Percentiles rank a stretch among this genome's conserved stretches.
Evolutionary conservation across 371 early-diverging fungal species (phyloP).

Genomic region (Sporodiniella umbellata): DNA sequence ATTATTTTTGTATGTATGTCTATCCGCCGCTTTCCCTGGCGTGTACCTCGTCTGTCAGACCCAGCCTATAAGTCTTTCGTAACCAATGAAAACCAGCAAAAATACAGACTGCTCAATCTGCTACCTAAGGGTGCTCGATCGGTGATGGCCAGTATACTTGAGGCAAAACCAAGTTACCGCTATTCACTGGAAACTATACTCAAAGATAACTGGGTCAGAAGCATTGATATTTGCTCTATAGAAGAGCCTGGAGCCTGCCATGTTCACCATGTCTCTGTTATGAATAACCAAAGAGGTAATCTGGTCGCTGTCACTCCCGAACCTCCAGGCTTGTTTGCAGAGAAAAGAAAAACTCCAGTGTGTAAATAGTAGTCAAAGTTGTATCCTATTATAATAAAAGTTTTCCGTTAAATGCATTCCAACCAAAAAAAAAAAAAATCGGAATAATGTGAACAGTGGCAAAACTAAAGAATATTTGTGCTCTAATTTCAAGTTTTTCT

Average conservation of each 20-base stretch:
- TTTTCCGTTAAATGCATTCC: background rate
- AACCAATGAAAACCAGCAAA: conserved; percentile 36
- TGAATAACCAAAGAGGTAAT: conserved; percentile 26
- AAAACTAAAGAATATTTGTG: too few relatives aligned
- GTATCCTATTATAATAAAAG: too few relatives aligned
- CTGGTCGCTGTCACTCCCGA: conserved; percentile 40
- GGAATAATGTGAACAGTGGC: too few relatives aligned
- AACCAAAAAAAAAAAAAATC: too few relatives aligned
- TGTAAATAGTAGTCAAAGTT: background rate
- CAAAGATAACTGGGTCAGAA: conserved; percentile 48
- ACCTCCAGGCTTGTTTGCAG: conserved; percentile 43
- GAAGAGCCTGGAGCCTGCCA: conserved; percentile 41
- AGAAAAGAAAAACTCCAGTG: conserved; percentile 27
- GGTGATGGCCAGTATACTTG: conserved; percentile 48
- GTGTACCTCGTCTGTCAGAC: conserved; percentile 58
- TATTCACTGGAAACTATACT: conserved; percentile 43
- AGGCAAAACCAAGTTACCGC: conserved; percentile 49
- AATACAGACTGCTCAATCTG: conserved; percentile 42
- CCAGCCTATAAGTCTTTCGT: conserved; percentile 50
- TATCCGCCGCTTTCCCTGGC: conserved; percentile 74
- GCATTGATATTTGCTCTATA: conserved; percentile 53
- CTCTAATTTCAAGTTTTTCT: too few relatives aligned
- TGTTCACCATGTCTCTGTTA: conserved; percentile 44
- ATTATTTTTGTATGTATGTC: conserved; percentile 78
- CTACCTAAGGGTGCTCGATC: conserved; percentile 46